These are phyloP conservation scores for Scalesia atractyloides DNA, from an alignment of 129 eudicot species.

Conservation along the genomic window DNA sequence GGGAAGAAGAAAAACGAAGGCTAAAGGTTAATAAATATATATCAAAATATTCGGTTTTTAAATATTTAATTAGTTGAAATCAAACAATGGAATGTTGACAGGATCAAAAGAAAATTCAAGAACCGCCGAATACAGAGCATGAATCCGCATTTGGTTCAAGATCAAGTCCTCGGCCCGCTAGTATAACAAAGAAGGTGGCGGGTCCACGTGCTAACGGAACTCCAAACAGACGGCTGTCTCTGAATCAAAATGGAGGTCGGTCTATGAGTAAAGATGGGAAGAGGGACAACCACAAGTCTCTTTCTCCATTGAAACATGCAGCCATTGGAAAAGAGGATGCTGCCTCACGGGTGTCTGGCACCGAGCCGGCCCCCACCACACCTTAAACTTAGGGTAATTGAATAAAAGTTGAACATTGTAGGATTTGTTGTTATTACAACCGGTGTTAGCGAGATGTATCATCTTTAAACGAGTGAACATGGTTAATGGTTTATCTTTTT, in stretches of 20 bases:
- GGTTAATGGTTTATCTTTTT: conserved; percentile 24
- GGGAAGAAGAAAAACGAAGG: conserved; percentile 98
- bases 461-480: conserved; percentile 23
- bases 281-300: conserved; percentile 56
- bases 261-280: conserved; percentile 64
- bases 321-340: conserved; percentile 74
- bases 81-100: conserved; percentile 28
- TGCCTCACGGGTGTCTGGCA: conserved; percentile 65
- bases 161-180: conserved; percentile 73
- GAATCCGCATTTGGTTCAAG: conserved; percentile 66
- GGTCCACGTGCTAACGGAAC: conserved; percentile 85
- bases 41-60: not conserved
- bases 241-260: conserved; percentile 74
- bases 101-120: conserved; percentile 93
- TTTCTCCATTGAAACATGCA: conserved; percentile 69
- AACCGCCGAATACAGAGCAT: conserved; percentile 62
- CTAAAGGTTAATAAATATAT: conserved; percentile 51
- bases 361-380: conserved; percentile 66
- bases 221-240: conserved; percentile 73
- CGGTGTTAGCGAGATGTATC: conserved; percentile 20
- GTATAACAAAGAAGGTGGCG: conserved; percentile 60
- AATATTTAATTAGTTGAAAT: not conserved
- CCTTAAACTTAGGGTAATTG: conserved; percentile 42
- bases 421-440: conserved; percentile 29
- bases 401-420: conserved; percentile 31